Conservation (phyloP, 768 basidiomycete genomes). For the Mycena vulgaris region DNA sequence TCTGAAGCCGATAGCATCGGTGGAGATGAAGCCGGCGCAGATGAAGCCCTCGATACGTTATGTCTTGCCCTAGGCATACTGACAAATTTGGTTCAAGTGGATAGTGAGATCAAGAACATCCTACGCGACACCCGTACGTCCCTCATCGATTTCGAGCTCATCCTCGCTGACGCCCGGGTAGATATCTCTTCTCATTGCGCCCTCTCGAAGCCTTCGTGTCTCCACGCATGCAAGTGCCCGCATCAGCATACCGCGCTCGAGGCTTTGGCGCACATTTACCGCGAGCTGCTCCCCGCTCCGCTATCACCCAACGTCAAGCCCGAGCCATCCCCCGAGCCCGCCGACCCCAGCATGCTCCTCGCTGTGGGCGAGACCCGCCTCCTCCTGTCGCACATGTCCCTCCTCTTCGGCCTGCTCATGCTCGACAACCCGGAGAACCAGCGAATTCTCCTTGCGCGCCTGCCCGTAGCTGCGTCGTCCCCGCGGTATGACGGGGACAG, state of each 20-base stretch:
- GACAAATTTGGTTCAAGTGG: slow-evolving; percentile 80
- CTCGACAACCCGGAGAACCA: slow-evolving; percentile 55
- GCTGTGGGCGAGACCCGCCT: slow-evolving; percentile 63
- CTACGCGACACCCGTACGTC: slow-evolving; percentile 67
- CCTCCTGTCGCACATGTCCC: slow-evolving; percentile 81
- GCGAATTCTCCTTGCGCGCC: slow-evolving; percentile 48
- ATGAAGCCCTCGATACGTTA: slow-evolving; percentile 74
- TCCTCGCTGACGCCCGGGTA: background rate
- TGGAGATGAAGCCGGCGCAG: slow-evolving; percentile 44
- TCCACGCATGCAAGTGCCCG: slow-evolving; percentile 68
- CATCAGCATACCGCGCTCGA: slow-evolving; percentile 61
- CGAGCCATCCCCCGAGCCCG: slow-evolving; percentile 45
- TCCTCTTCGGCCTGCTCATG: slow-evolving; percentile 77
- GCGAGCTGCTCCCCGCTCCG: slow-evolving; percentile 47
- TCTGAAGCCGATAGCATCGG: slow-evolving; percentile 20
- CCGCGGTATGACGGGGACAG: slow-evolving; percentile 33
- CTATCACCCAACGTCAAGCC: slow-evolving; percentile 41
- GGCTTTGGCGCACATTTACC: slow-evolving; percentile 67
- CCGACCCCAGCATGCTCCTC: slow-evolving; percentile 39
- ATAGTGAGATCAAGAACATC: slow-evolving; percentile 62
- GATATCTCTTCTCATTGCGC: slow-evolving; percentile 54
- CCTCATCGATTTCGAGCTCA: background rate
- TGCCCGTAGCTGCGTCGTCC: slow-evolving; percentile 41
- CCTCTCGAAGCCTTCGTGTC: slow-evolving; percentile 64
- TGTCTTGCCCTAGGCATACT: slow-evolving; percentile 84